Conservation (phyloP, 2,329 filamentous ascomycete species). For the Penicillium griseofulvum region DNA sequence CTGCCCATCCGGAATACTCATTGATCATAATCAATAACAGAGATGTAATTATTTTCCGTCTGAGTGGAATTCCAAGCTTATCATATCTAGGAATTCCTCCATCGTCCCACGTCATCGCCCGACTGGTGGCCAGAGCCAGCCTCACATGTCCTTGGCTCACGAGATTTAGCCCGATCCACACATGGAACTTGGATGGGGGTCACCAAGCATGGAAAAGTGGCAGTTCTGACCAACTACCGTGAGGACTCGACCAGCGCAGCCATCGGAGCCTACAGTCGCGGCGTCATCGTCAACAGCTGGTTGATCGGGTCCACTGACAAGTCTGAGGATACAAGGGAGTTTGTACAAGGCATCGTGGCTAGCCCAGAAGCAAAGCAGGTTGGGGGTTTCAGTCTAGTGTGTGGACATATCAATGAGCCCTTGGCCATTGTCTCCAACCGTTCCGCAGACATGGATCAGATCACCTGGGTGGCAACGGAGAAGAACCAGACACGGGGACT, state of each 20-base stretch:
- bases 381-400: conserved; percentile 63
- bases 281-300: conserved; percentile 60
- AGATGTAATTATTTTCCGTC: conserved; percentile 52
- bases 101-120: conserved; percentile 58
- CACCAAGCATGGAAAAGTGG: conserved; percentile 59
- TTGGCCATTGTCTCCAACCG: conserved; percentile 63
- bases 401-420: conserved; percentile 54
- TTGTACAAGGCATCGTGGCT: conserved; percentile 55
- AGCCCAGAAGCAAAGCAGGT: conserved; percentile 56
- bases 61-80: conserved; percentile 1
- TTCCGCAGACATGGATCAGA: conserved; percentile 50
- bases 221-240: conserved; percentile 64
- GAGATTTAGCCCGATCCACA: conserved; percentile 58
- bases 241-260: conserved; percentile 51
- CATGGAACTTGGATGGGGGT: conserved; percentile 66
- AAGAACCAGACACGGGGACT: conserved; percentile 56
- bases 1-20: conserved; percentile 70
- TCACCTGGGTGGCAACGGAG: conserved; percentile 51
- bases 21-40: conserved; percentile 75
- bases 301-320: conserved; percentile 46
- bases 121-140: conserved; percentile 60
- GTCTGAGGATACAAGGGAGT: conserved; percentile 48
- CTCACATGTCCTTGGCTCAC: conserved; percentile 57
- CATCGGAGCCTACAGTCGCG: conserved; percentile 52
- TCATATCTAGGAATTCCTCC: conserved; percentile 57